Conservation (phyloP, 2,329 filamentous ascomycete genomes). For the Fusarium albosuccineum region DNA sequence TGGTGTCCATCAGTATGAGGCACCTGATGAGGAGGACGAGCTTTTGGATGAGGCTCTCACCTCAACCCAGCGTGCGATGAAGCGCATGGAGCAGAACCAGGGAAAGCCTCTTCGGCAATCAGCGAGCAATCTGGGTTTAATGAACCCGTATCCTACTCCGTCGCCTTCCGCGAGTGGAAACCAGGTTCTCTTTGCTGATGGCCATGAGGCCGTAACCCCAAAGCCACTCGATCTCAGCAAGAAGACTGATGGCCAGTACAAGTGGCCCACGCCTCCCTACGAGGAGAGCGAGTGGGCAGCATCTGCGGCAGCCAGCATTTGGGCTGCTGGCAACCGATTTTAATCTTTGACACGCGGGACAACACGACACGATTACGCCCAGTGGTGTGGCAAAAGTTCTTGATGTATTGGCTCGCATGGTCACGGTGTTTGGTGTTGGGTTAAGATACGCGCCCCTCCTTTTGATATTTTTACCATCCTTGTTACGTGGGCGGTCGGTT, state of each 20-base stretch:
- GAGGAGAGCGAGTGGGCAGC: slow-evolving; percentile 94
- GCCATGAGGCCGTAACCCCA: slow-evolving; percentile 71
- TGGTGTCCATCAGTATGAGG: slow-evolving; percentile 88
- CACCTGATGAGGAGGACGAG: slow-evolving; percentile 96
- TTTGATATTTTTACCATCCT: slow-evolving; percentile 28
- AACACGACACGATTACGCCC: slow-evolving; percentile 41
- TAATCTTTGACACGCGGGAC: slow-evolving; percentile 50
- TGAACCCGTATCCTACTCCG: slow-evolving; percentile 73
- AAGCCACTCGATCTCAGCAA: slow-evolving; percentile 79
- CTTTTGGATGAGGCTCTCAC: slow-evolving; percentile 89
- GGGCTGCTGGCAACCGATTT: slow-evolving; percentile 76
- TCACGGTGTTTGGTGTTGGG: slow-evolving; percentile 49
- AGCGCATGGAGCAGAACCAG: slow-evolving; percentile 70
- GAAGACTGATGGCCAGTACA: slow-evolving; percentile 67
- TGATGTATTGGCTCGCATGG: slow-evolving; percentile 44
- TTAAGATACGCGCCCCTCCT: slow-evolving; percentile 37
- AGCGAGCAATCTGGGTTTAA: slow-evolving; percentile 71
- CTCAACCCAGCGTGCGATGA: slow-evolving; percentile 81
- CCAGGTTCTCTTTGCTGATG: slow-evolving; percentile 78
- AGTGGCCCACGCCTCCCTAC: slow-evolving; percentile 96
- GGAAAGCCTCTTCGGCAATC: slow-evolving; percentile 68
- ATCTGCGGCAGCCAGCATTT: slow-evolving; percentile 84
- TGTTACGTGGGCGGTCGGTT: slow-evolving; percentile 40
- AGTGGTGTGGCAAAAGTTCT: slow-evolving; percentile 44
- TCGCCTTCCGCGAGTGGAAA: slow-evolving; percentile 87